phyloP scores from a whole-genome alignment of 78 protist species.

The Trichosphaerium sp. region DNA sequence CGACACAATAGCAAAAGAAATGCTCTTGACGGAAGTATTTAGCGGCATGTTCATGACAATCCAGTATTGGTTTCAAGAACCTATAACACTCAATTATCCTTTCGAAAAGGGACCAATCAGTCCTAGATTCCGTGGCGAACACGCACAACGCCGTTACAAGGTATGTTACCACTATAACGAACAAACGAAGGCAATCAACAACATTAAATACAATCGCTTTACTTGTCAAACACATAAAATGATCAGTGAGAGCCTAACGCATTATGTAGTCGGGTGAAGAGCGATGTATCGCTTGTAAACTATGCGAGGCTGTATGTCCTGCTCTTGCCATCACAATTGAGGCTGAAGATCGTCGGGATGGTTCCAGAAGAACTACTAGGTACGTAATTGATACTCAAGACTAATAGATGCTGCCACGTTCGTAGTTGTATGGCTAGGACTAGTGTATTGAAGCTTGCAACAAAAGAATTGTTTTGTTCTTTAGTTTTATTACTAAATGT shows the following conservation, averaged over 20 bases:
- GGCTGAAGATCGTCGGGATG: constrained; percentile 81
- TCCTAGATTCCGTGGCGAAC: constrained; percentile 86
- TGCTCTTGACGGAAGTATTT: constrained; percentile 18
- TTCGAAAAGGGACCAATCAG: constrained; percentile 78
- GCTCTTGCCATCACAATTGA: constrained; percentile 91
- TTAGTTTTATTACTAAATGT: no score
- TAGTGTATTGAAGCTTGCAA: no score
- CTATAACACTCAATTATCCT: constrained; percentile 74
- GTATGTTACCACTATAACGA: constrained; percentile 68
- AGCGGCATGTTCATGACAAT: constrained; percentile 53
- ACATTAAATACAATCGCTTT: no score
- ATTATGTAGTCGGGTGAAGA: constrained; percentile 21
- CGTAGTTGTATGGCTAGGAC: no score
- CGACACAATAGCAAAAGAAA: not conserved
- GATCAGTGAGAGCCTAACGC: no score
- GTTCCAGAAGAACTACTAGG: constrained; percentile 82
- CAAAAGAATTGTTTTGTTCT: no score
- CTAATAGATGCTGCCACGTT: not conserved
- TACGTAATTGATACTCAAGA: constrained; percentile 15
- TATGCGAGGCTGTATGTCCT: constrained; percentile 87
- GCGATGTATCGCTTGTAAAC: constrained; percentile 84
- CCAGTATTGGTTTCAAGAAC: constrained; percentile 40
- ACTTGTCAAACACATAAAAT: no score
- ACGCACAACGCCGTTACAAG: constrained; percentile 82
- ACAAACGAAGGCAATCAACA: no score